Base-by-base conservation (phyloP, 1,139 yeast genomes). In the Yamadazyma sp. region DNA sequence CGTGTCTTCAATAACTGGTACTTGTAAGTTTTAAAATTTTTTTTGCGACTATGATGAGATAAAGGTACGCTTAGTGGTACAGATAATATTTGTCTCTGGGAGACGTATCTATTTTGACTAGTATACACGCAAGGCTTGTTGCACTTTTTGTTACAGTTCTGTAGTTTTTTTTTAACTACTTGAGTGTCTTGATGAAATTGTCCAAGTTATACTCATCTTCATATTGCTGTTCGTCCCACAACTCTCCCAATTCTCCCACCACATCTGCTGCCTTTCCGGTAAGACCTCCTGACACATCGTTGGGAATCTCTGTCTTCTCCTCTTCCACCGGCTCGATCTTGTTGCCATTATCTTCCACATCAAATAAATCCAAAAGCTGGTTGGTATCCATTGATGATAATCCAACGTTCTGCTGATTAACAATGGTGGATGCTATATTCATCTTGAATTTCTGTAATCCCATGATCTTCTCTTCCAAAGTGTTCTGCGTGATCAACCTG, bases 391-490 rank as follows among this genome's bases (percentile, higher is more conserved):
- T 94, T 0, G 97, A 87, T 5, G 88, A 79, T 50, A 94, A 73
- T 1, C 97, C 98, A 9, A 95, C 78, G 59, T 94, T 94, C 58
- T 94, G 98, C 61, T 94, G 99, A 57, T 90, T 90, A 39, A 94
- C 95, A 52, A 94, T 87, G 0, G 97, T 87, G 0, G 96, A 86
- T 0, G 98, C 99, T 56, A 94, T 88, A 58, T 90, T 92, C 85
- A 94, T 84, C 66, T 94, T 94, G 78, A 94, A 94, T 61, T 88
- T 88, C 56, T 94, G 99, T 51, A 94, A 72, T 29, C 98, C 97
- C 99, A 94, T 94, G 46, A 94, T 94, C 64, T 94, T 90, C 57
- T 92, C 98, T 60, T 94, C 99, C 47, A 94, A 70, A 0, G 98
- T 92, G 52, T 87, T 83, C 56, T 89, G 83, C 7, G 99, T 94